These are phyloP conservation scores for Salix purpurea DNA, from an alignment of 345 rosid species.

Conservation along the genomic window DNA sequence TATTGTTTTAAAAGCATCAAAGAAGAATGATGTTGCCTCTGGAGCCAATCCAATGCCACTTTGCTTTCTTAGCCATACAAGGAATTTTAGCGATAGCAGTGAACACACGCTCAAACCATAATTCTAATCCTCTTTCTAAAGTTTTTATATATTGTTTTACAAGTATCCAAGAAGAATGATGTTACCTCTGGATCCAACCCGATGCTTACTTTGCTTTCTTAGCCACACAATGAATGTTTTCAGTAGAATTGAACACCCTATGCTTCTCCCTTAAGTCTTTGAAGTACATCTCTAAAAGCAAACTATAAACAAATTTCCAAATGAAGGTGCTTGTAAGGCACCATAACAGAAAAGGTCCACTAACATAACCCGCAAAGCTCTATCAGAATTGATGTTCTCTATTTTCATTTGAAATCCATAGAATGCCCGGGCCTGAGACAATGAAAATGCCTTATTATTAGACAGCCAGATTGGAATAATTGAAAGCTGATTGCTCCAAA, in stretches of 20 bases:
- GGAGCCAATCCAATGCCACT: too few species aligned
- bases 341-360: not conserved
- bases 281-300: constrained; percentile 84
- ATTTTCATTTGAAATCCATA: constrained; percentile 75
- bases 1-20: too few species aligned
- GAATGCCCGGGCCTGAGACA: constrained; percentile 80
- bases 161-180: too few species aligned
- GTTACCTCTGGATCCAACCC: too few species aligned
- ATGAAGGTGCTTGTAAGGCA: constrained; percentile 9
- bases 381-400: constrained; percentile 96
- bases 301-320: constrained; percentile 42
- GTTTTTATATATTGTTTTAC: too few species aligned
- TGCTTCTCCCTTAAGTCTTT: constrained; percentile 79
- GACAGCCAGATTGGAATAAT: not conserved
- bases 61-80: too few species aligned
- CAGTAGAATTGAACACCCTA: constrained; percentile 77
- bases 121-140: too few species aligned
- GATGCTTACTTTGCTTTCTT: too few species aligned
- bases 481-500: too few species aligned
- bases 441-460: constrained; percentile 19
- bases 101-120: too few species aligned
- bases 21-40: too few species aligned
- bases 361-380: constrained; percentile 14
- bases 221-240: constrained; percentile 69
- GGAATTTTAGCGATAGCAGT: too few species aligned